Base-by-base conservation (phyloP, 2,329 filamentous ascomycete species). In the Sporothrix globosa region DNA sequence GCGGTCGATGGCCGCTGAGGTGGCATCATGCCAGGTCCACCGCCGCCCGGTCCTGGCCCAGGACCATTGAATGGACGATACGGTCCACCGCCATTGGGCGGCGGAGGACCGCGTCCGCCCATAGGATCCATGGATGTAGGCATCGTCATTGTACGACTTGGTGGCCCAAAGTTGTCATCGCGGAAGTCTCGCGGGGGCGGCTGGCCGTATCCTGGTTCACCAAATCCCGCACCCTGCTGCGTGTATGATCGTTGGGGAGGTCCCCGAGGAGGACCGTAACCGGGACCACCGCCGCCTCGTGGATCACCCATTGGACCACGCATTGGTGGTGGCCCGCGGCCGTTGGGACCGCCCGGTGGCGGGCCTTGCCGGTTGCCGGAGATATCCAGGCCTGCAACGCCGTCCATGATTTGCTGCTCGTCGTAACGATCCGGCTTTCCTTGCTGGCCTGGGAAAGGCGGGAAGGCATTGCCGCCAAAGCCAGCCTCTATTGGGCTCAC, bases 141-240 rank as follows among this genome's bases (percentile, higher is more conserved):
- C 85, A 89, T 87, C 5, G 88, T 90, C 83, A 85, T 86, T 70
- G 87, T 90, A 74, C 88, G 82, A n/a, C 79, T 76, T 10, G 85
- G 86, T 2, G 85, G 83, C 0, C 81, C 85, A 73, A 85, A 88
- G 6, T 78, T 78, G 61, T 82, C 79, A 21, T 82, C 79, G 10
- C 77, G 76, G 73, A 80, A 81, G 3, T 79, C 78, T 14, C 67
- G 39, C 3, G 61, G 70, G 2, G 74, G 69, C 5, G 75, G 69
- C 6, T 73, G 73, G 6, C 77, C 79, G 71, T 80, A 81, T 4
- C 77, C 78, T 69, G 77, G 77, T 7, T 77, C 75, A 30, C 69
- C 74, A 6, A 78, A 77, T 3, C 46, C 60, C 19, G 17, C 41
- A 2, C 56, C 78, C 68, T 78, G 76, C 11, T 75, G 69, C 50